Conservation (phyloP, 2,329 filamentous ascomycete species). For the Lachnum nothofagi region DNA sequence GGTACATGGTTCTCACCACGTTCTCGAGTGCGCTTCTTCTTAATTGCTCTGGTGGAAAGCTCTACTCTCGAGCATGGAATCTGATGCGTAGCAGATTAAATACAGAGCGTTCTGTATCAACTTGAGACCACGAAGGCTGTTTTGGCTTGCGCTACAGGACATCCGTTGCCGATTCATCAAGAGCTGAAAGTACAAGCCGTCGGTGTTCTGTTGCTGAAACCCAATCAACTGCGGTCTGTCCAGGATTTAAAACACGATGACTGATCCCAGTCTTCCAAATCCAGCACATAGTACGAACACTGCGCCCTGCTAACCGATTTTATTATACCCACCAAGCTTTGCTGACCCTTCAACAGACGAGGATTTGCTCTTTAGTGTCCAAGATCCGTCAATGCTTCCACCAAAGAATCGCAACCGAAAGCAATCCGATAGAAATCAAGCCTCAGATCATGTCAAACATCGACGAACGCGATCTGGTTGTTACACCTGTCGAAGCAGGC, state of each 20-base stretch:
- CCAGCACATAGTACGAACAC: slow-evolving; percentile 7
- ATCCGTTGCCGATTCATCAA: no score
- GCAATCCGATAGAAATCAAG: slow-evolving; percentile 26
- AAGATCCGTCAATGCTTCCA: slow-evolving; percentile 27
- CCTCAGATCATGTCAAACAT: slow-evolving; percentile 65
- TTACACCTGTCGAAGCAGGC: slow-evolving; percentile 80
- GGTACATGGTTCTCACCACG: no score
- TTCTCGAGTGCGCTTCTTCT: no score
- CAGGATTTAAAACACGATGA: slow-evolving; percentile 18
- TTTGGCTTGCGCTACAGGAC: no score
- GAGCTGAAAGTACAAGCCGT: no score
- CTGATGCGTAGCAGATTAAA: no score
- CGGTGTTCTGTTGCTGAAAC: no score
- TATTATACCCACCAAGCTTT: slow-evolving; percentile 22
- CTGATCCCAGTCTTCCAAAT: slow-evolving; percentile 9
- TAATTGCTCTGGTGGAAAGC: no score
- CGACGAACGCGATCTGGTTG: slow-evolving; percentile 90
- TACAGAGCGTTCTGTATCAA: no score
- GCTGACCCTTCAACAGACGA: slow-evolving; percentile 28
- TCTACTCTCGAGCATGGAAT: no score
- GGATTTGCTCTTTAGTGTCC: slow-evolving; percentile 29
- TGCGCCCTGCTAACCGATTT: slow-evolving; percentile 4
- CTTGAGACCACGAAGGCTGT: no score
- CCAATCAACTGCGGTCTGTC: no score
- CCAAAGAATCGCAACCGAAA: slow-evolving; percentile 29